Evolutionary conservation across 176 grass and related monocot genomes (phyloP).

Genomic region (Juncus effusus): DNA sequence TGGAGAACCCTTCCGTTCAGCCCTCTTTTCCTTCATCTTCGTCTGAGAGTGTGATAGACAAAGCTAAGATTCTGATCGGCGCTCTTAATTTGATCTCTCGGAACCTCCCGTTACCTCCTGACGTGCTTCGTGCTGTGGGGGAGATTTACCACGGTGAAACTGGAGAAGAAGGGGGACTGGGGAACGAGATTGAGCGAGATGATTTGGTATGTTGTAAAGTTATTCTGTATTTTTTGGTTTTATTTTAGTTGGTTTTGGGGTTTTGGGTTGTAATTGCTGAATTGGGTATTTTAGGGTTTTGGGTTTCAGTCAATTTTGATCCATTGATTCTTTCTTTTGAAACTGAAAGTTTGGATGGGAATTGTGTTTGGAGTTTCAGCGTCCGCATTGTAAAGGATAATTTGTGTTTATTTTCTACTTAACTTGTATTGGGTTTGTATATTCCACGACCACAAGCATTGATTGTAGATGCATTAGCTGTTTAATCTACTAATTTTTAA

Average conservation of each 20-base stretch:
- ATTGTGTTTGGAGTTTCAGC: neutral
- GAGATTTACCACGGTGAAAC: slow-evolving; percentile 62
- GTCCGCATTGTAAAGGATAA: too few species aligned
- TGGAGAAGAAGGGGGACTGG: neutral
- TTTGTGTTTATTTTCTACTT: too few species aligned
- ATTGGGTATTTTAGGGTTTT: neutral
- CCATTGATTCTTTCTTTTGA: neutral
- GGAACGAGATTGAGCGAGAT: neutral
- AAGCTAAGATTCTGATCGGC: slow-evolving; percentile 76
- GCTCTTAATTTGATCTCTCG: slow-evolving; percentile 93
- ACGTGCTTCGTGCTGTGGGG: slow-evolving; percentile 60
- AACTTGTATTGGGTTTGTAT: too few species aligned
- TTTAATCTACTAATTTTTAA: too few species aligned
- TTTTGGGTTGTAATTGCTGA: slow-evolving; percentile 13
- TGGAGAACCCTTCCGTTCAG: slow-evolving; percentile 24
- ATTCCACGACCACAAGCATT: too few species aligned
- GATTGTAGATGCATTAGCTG: too few species aligned
- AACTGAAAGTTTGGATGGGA: neutral
- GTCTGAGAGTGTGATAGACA: slow-evolving; percentile 38
- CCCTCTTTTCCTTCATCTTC: slow-evolving; percentile 3
- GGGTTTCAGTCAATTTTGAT: slow-evolving; percentile 10
- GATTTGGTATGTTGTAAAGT: neutral
- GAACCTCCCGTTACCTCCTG: slow-evolving; percentile 88
- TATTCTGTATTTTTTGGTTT: neutral
- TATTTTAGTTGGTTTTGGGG: neutral